Evolutionary conservation across 2,329 filamentous ascomycete genomes (phyloP), one percentile per base, ranked within the genome.

Genomic region (Coniosporium tulheliwenetii): DNA sequence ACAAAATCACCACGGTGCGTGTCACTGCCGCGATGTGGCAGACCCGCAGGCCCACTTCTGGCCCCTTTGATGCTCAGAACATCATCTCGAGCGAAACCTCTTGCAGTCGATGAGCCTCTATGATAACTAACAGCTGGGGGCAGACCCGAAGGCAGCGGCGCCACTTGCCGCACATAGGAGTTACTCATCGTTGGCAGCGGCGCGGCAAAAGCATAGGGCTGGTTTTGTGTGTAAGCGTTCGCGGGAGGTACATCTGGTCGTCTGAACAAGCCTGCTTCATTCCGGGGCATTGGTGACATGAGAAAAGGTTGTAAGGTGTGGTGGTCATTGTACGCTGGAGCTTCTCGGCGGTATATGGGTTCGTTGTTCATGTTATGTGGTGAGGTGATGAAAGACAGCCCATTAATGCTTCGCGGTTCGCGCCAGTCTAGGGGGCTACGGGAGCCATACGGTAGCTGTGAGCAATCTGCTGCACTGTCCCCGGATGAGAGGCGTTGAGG

Each of bases 331-430:
- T 14, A 26, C 29, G 39, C 37, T 8, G 29, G 41, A 10, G 16
- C 16, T 14, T 35, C 37, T 12, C 35, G 36, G 32, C 29, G 36
- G 26, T 35, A 44, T 10, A 46, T 15, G 10, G 41, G 41, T 26
- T 39, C 31, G 35, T 43, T 31, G 14, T 15, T 12, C 8, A 29
- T 5, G 37, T 52, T 48, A 9, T 53, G 44, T 13, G 56, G 56
- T 5, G 48, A 47, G n/a, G 54, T 39, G 31, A 61, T 53, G 43
- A 60, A 60, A 0, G 58, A 60, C 10, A 59, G 51, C 2, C 54
- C 53, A 38, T 61, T 59, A 7, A 58, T 39, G 35, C 51, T 53
- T 10, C 45, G 51, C 8, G 47, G 46, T 16, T 58, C 47, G 48
- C 13, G 39, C 51, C 51, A 52, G 31, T 44, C 44, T 16, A 30